phyloP scores from a whole-genome alignment of 805 yeast species.

The Spathaspora sp. region DNA sequence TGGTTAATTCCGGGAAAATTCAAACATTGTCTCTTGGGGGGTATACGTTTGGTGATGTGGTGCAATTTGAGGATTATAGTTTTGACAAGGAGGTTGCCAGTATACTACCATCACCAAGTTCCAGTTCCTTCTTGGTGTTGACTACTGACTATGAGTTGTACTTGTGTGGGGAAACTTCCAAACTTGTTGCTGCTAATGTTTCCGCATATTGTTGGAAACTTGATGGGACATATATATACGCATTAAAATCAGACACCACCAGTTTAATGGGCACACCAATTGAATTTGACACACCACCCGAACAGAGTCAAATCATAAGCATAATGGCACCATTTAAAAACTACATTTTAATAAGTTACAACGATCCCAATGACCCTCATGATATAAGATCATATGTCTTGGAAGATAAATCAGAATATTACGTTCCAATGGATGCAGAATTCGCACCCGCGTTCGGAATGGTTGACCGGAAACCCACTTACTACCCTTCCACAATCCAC shows the following conservation, averaged over 20 bases:
- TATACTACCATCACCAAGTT: slow-evolving; percentile 1
- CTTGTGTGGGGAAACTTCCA: background rate
- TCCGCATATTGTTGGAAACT: slow-evolving; percentile 2
- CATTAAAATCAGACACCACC: background rate
- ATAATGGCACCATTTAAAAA: background rate
- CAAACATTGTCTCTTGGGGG: background rate
- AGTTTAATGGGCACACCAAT: background rate
- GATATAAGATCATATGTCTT: slow-evolving; percentile 22
- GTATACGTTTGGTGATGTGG: background rate
- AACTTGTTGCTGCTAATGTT: slow-evolving; percentile 4
- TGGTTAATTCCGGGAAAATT: slow-evolving; percentile 15
- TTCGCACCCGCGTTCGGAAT: slow-evolving; percentile 53
- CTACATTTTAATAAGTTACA: slow-evolving; percentile 12
- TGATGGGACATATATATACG: background rate
- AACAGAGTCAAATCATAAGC: slow-evolving; percentile 2
- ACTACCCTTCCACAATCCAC: slow-evolving; percentile 39
- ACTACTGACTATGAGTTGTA: background rate
- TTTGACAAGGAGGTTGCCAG: background rate
- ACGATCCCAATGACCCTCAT: slow-evolving; percentile 19
- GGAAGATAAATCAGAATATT: slow-evolving; percentile 5
- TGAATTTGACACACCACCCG: slow-evolving; percentile 5
- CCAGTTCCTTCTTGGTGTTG: background rate
- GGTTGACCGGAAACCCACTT: slow-evolving; percentile 42
- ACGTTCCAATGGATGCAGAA: slow-evolving; percentile 24
- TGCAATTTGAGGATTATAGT: background rate